These are phyloP conservation scores for Fusarium stilboides DNA, from an alignment of 2,329 filamentous ascomycete species.

Conservation along the genomic window DNA sequence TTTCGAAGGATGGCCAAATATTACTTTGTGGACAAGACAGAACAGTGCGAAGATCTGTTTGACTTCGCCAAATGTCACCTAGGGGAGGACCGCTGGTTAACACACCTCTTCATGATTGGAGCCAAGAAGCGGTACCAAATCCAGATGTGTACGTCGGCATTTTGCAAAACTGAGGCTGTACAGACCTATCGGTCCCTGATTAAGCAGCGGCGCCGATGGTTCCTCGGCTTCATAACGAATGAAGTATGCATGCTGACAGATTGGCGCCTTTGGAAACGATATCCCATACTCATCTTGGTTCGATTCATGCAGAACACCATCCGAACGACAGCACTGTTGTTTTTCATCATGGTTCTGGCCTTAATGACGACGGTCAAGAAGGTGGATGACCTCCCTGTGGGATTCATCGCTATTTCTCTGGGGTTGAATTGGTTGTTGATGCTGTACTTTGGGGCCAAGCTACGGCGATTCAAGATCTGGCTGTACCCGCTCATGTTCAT, in stretches of 20 bases:
- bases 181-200: conserved; percentile 88
- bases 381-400: conserved; percentile 85
- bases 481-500: conserved; percentile 97
- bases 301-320: conserved; percentile 98
- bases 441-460: conserved; percentile 92
- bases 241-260: conserved; percentile 99
- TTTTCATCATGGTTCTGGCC: conserved; percentile 93
- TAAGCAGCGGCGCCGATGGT: conserved; percentile 97
- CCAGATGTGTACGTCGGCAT: conserved; percentile 96
- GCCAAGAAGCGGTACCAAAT: conserved; percentile 95
- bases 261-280: conserved; percentile 89
- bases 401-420: conserved; percentile 93
- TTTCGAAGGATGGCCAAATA: conserved; percentile 98
- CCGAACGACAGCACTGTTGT: conserved; percentile 91
- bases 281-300: conserved; percentile 87
- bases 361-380: conserved; percentile 87
- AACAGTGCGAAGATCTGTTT: conserved; percentile 95
- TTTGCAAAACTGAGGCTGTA: conserved; percentile 98
- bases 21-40: conserved; percentile 97
- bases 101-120: conserved; percentile 98
- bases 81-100: conserved; percentile 96
- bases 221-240: conserved; percentile 97
- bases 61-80: conserved; percentile 97
- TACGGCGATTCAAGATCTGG: conserved; percentile 93
- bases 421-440: conserved; percentile 96